Percentiles rank a stretch among this genome's conserved stretches.
Conservation (phyloP, 208 protist species). For the Trypanosoma cruzi region DNA sequence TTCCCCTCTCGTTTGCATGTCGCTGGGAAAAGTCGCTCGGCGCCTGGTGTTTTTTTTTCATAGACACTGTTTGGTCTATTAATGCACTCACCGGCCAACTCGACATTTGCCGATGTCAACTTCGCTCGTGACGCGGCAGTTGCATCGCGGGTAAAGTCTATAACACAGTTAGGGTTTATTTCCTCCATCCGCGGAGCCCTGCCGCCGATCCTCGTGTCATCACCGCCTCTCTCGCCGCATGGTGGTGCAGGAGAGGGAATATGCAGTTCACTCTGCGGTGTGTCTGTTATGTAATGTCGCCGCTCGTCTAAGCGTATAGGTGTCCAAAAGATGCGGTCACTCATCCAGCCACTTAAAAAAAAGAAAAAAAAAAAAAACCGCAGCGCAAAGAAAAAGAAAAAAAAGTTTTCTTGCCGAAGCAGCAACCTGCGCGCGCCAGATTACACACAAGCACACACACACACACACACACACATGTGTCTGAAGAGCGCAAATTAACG, state of each 20-base stretch:
- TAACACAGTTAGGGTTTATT: background rate
- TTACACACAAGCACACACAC: background rate
- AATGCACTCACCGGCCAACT: background rate
- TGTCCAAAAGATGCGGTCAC: conserved; percentile 2
- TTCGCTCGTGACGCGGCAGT: background rate
- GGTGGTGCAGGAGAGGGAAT: conserved; percentile 10
- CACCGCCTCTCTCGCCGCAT: background rate
- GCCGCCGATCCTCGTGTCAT: background rate
- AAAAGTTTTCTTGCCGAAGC: background rate
- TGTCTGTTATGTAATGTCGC: background rate
- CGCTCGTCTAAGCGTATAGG: background rate
- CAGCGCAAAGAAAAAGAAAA: background rate
- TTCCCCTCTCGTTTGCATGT: background rate
- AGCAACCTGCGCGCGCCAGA: no score
- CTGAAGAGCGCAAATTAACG: no score
- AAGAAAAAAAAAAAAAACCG: conserved; percentile 5
- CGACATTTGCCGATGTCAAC: background rate
- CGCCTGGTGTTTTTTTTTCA: background rate
- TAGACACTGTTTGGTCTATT: background rate
- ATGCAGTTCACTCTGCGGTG: conserved; percentile 19
- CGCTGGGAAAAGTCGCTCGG: background rate
- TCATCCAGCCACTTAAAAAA: background rate
- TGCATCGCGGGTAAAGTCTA: background rate
- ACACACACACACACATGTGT: background rate
- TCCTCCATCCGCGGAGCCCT: background rate